These are phyloP conservation scores for Anthostomella pinea DNA, from an alignment of 2,329 filamentous ascomycete species.

Conservation along the genomic window DNA sequence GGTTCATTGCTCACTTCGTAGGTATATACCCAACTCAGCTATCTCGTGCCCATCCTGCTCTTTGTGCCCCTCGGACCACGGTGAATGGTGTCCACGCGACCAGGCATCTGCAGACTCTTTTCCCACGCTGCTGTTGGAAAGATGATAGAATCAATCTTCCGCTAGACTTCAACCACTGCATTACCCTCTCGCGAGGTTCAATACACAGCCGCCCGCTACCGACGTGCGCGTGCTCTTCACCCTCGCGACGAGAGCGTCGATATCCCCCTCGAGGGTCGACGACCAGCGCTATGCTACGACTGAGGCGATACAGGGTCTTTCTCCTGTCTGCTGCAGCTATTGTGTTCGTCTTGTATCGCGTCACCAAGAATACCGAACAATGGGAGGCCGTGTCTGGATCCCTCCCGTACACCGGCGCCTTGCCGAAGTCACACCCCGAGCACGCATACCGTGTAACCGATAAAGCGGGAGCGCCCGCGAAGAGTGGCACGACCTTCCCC, in stretches of 20 bases:
- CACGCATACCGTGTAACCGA: constrained; percentile 10
- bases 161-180: constrained; percentile 8
- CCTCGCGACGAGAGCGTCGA: constrained; percentile 2
- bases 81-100: too few species aligned
- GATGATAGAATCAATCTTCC: constrained; percentile 10
- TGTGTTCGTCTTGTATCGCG: constrained; percentile 26
- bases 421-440: constrained; percentile 6
- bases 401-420: constrained; percentile 14
- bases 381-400: constrained; percentile 26
- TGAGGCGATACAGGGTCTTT: constrained; percentile 31
- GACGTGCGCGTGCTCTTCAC: background rate
- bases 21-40: too few species aligned
- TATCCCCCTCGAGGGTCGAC: background rate
- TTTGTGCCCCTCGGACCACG: too few species aligned
- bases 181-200: background rate
- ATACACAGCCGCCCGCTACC: too few species aligned
- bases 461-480: constrained; percentile 9
- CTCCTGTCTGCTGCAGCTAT: constrained; percentile 26
- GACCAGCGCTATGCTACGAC: constrained; percentile 22
- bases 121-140: constrained; percentile 4
- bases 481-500: constrained; percentile 6
- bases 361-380: constrained; percentile 23
- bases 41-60: too few species aligned
- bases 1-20: too few species aligned
- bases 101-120: too few species aligned